phyloP scores from a whole-genome alignment of 257 asterid species.

The Haberlea rhodopensis region DNA sequence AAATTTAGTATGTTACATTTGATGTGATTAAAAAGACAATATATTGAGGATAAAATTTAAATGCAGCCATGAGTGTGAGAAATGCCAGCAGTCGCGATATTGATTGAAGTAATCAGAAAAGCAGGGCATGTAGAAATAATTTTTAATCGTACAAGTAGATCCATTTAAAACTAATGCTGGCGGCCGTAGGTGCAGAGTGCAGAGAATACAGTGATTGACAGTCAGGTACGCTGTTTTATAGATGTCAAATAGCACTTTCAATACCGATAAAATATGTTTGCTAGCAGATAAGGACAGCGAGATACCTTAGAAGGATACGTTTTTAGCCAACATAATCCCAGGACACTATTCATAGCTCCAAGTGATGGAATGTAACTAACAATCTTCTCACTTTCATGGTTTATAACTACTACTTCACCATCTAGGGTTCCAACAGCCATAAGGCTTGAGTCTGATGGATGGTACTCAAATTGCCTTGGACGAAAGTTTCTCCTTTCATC shows the following conservation, averaged over 20 bases:
- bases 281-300: neutral
- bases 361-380: slow-evolving; percentile 76
- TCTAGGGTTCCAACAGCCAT: slow-evolving; percentile 94
- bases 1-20: neutral
- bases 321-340: slow-evolving; percentile 92
- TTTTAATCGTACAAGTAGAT: too few species aligned
- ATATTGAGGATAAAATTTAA: slow-evolving; percentile 7
- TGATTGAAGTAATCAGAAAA: neutral
- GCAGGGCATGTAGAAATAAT: neutral
- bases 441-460: slow-evolving; percentile 88
- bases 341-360: slow-evolving; percentile 84
- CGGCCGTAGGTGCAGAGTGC: slow-evolving; percentile 1
- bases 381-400: slow-evolving; percentile 77
- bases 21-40: neutral
- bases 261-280: slow-evolving; percentile 5
- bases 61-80: slow-evolving; percentile 2
- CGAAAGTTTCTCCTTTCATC: slow-evolving; percentile 73
- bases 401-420: slow-evolving; percentile 81
- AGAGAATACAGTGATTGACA: neutral
- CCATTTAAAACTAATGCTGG: slow-evolving; percentile 9
- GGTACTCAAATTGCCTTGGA: slow-evolving; percentile 94
- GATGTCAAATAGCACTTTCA: slow-evolving; percentile 17
- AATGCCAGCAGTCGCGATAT: neutral
- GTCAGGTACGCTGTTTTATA: neutral
- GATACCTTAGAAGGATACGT: slow-evolving; percentile 77